Base-by-base conservation (phyloP, 306 rosid species). In the Lagenaria siceraria region DNA sequence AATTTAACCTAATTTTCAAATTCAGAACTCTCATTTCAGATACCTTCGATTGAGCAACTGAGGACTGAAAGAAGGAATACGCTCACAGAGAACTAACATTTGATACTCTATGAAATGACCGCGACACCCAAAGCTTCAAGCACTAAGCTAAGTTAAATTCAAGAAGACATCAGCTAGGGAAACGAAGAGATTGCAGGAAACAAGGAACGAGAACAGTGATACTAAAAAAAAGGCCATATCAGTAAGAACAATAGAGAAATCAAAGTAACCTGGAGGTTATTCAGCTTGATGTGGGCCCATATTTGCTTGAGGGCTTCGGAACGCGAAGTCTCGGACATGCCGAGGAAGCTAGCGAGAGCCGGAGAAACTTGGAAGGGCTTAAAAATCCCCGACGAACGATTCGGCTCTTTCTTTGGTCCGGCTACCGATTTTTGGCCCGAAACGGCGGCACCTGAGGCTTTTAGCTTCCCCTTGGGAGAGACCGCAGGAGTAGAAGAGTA, bases 241-340 rank as follows among this genome's bases (percentile, higher is more conserved):
- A n/a, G 46, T n/a, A 4, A 21, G 27, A 52, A 11, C 27, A 38
- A 19, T 40, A 54, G 74, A 70, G 53, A 46, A 75, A 21, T 9
- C 2, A 58, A 58, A 63, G 12, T 7, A 33, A 82, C 82, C 82
- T 82, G 82, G 48, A 78, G 85, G 43, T 82, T 46, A 22, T 82
- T 75, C 58, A 73, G 82, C 80, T 78, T 82, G 31, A 78, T 40
- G 29, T 78, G 64, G 4, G 76, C 62, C 85, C 82, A 78, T 21
- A 82, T 70, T 70, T 62, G 59, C 80, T 82, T 78, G 48, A 78
- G 51, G 10, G 65, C 85, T 1, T 74, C 73, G 17, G 77, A 1
- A 12, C 82, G 85, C n/a, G 82, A 65, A 65, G 59, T 59, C 49
- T 82, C 64, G 36, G 79, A 3, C 24, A 31, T 14, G 19, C 80